A percentile compares a stretch with the other conserved stretches of the same genome.
phyloP scores from a whole-genome alignment of 2,329 filamentous ascomycete species.

The Venturia oleaginea region DNA sequence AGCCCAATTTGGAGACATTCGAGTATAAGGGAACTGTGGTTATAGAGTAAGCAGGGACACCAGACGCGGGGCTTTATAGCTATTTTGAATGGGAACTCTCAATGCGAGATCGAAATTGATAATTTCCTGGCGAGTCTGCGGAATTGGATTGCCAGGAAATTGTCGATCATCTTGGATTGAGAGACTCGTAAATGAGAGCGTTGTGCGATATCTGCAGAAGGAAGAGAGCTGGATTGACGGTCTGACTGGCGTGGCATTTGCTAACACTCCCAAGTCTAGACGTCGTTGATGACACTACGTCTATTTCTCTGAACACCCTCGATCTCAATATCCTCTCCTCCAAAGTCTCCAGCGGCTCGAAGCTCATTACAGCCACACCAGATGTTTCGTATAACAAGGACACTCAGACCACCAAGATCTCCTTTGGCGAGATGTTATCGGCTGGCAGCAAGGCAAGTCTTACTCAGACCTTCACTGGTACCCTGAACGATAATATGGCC shows the following conservation, averaged over 20 bases:
- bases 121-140: background rate
- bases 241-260: too few relatives aligned
- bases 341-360: slow-evolving; percentile 55
- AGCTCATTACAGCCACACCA: slow-evolving; percentile 51
- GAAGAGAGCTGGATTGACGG: too few relatives aligned
- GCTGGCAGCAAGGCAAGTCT: slow-evolving; percentile 71
- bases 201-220: background rate
- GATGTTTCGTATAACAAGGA: slow-evolving; percentile 66
- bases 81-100: background rate
- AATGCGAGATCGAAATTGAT: slow-evolving; percentile 9
- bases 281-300: slow-evolving; percentile 73
- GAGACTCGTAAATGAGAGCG: background rate
- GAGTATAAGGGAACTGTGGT: slow-evolving; percentile 76
- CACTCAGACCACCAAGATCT: slow-evolving; percentile 72
- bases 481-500: slow-evolving; percentile 89
- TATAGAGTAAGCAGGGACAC: slow-evolving; percentile 53
- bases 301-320: slow-evolving; percentile 78
- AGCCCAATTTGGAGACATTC: slow-evolving; percentile 82
- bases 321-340: slow-evolving; percentile 76
- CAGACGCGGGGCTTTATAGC: too few relatives aligned
- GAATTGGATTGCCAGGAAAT: background rate
- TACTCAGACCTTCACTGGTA: slow-evolving; percentile 68
- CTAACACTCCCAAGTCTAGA: slow-evolving; percentile 50
- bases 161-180: background rate
- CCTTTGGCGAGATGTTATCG: slow-evolving; percentile 62